These are phyloP conservation scores for Lasiosphaeria ovina DNA, from an alignment of 495 filamentous ascomycete species.

Conservation along the genomic window DNA sequence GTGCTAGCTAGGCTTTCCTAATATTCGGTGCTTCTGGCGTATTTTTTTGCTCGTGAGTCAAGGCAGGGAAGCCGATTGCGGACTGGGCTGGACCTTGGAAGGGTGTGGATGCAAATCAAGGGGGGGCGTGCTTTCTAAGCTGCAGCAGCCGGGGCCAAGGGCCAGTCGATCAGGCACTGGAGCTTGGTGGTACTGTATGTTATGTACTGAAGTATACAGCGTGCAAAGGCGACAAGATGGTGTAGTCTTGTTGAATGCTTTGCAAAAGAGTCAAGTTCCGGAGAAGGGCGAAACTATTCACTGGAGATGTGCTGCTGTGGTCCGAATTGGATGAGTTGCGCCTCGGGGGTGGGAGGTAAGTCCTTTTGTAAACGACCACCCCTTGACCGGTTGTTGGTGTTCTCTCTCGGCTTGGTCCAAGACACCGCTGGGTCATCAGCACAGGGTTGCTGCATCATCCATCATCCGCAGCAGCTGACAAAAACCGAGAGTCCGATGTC, in stretches of 20 bases:
- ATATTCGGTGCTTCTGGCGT: conserved; percentile 28
- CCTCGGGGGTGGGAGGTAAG: conserved; percentile 18
- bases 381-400: conserved; percentile 29
- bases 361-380: conserved; percentile 24
- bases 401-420: conserved; percentile 24
- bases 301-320: not conserved
- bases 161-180: not conserved
- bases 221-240: too few relatives aligned
- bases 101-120: conserved; percentile 11
- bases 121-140: conserved; percentile 17
- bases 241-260: too few relatives aligned
- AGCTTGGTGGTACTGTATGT: not conserved
- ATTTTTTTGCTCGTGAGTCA: conserved; percentile 29
- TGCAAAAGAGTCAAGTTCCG: too few relatives aligned
- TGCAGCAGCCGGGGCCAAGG: conserved; percentile 1
- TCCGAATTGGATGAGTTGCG: conserved; percentile 1
- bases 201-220: too few relatives aligned
- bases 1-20: conserved; percentile 15
- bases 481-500: conserved; percentile 23
- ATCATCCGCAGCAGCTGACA: conserved; percentile 36
- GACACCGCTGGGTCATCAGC: conserved; percentile 30
- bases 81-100: conserved; percentile 15
- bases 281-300: not conserved
- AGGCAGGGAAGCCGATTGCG: conserved; percentile 33
- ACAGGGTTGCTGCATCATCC: conserved; percentile 30